Evolutionary conservation across 1,139 yeast genomes (phyloP), one percentile per base, ranked within the genome.

Genomic region (Wickerhamomyces sp.): DNA sequence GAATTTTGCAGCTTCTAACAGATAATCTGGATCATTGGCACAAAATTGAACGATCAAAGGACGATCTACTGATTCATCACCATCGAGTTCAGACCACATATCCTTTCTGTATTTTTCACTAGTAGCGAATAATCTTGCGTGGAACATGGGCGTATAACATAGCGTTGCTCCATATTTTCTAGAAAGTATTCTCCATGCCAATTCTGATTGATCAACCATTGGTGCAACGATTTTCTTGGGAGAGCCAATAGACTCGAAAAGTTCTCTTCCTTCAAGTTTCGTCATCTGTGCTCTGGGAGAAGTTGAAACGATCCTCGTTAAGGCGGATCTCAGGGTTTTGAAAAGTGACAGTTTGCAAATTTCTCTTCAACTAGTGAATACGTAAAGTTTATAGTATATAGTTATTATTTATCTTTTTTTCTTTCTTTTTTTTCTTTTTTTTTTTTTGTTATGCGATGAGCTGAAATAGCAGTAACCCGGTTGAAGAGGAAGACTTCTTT

Each of bases 71-170:
- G 64, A 61, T 6, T 59, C 54, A 45, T 77, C 77, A 2, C 97
- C 97, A 59, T 91, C 97, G 45, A 72, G 52, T 9, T 72, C 75
- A 32, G 78, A 64, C 77, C 93, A 82, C 82, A 82, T 82, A 40
- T 77, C 84, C 23, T 66, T 64, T 32, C 97, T 69, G 55, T 91
- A 91, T 51, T 84, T 83, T 40, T 78, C 83, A 36, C 82, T 83
- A 3, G 85, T 84, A 18, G 94, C 93, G 62, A 93, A 93, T 26
- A 88, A 64, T 35, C 89, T 70, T 5, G 98, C 95, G 59, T 93
- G 97, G 47, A 83, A 75, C 99, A 93, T 93, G 3, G 99, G 98
- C 0, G 98, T 86, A 52, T 89, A 93, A 52, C 96, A 87, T 27
- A 93, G 64, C 5, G 89, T 86, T 0, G 98, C 98, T 2, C 98